Evolutionary conservation across 2,329 filamentous ascomycete species (phyloP), one percentile per base, ranked within the genome.

Genomic region (Alternaria incomplexa): DNA sequence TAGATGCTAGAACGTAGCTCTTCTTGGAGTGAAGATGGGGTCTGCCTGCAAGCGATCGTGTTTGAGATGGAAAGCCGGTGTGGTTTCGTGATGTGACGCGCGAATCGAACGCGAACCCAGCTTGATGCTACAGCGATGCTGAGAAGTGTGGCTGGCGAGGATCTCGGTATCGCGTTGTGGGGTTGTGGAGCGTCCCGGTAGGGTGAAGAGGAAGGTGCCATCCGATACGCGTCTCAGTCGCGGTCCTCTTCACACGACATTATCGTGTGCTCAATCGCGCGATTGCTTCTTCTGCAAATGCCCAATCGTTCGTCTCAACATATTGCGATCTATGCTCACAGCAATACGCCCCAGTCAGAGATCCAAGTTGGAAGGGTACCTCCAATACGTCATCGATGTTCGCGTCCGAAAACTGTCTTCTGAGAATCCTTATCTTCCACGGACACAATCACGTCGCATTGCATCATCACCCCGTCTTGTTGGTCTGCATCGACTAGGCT

Each of bases 391-490:
- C 55, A 58, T 48, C 22, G 11, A 51, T 43, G 12, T 20, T 50
- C 47, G 25, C 47, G 26, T 36, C 20, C 36, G 20, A 36, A 26
- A 17, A 28, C 46, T 23, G 40, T 28, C 23, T 54, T 55, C n/a
- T n/a, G 36, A 44, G 52, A 23, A 23, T 44, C 20, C 25, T 28
- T 61, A 15, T 66, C 58, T 40, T 71, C 70, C 7, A 72, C 64
- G 23, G 64, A 57, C 5, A 72, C 64, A 7, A 61, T 66, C 20
- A 71, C 64, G 20, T 71, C 70, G 6, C 65, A 53, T 25, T 67
- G 63, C 43, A 68, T 51, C 61, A 70, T 66, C 11, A 72, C 66
- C 3, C 68, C 70, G 22, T 59, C 65, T 57, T 52, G 44, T 4
- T 64, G 55, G 26, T 62, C 47, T 10, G 28, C 45, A 17, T 67